These are phyloP conservation scores for Chlamydomonas schloesseri DNA, from an alignment of 139 green algal genomes.

Conservation along the genomic window DNA sequence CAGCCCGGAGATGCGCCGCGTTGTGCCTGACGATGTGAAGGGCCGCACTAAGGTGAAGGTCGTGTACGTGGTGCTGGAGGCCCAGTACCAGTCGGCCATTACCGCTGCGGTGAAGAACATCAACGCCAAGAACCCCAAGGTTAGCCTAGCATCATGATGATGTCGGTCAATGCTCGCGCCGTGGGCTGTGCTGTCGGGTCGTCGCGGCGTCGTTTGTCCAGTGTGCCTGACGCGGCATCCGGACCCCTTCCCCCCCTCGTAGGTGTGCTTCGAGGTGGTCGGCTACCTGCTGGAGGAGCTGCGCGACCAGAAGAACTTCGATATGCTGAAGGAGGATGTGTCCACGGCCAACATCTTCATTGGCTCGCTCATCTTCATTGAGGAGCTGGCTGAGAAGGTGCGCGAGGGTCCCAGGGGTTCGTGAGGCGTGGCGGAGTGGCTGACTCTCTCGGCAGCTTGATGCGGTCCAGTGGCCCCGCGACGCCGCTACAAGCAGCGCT, in stretches of 20 bases:
- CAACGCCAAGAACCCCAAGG: slow-evolving; percentile 87
- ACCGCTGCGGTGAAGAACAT: slow-evolving; percentile 90
- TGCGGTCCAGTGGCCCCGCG: too few species aligned
- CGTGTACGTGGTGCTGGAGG: slow-evolving; percentile 98
- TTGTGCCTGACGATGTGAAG: slow-evolving; percentile 75
- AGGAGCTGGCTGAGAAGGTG: slow-evolving; percentile 98
- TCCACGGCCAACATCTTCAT: slow-evolving; percentile 98
- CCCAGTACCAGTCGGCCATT: slow-evolving; percentile 97
- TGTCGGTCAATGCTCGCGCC: too few species aligned
- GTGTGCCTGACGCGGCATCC: too few species aligned
- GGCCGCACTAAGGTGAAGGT: slow-evolving; percentile 88
- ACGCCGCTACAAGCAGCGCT: too few species aligned
- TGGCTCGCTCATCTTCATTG: slow-evolving; percentile 99
- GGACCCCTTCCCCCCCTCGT: neutral
- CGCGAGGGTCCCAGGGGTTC: too few species aligned
- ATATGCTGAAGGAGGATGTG: slow-evolving; percentile 92
- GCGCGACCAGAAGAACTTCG: slow-evolving; percentile 90
- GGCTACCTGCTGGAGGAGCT: slow-evolving; percentile 99
- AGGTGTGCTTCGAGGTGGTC: slow-evolving; percentile 95
- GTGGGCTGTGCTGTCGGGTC: too few species aligned
- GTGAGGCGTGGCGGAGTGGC: neutral
- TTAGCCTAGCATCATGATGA: too few species aligned
- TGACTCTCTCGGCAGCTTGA: too few species aligned
- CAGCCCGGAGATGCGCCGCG: slow-evolving; percentile 89
- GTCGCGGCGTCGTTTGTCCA: too few species aligned